phyloP scores from a whole-genome alignment of 495 filamentous ascomycete genomes.

The Tuber borchii region DNA sequence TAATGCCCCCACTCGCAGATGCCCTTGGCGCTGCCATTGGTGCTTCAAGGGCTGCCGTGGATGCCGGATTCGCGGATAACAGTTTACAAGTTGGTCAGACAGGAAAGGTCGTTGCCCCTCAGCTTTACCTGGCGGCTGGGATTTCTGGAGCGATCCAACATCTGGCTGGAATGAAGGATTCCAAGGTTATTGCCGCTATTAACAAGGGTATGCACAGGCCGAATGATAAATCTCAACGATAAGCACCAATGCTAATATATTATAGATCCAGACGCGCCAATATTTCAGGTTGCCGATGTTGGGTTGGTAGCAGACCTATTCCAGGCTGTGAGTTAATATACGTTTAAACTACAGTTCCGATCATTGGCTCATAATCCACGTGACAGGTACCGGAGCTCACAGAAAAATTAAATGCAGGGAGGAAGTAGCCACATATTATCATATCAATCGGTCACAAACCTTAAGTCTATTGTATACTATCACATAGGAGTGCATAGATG shows the following conservation, averaged over 20 bases:
- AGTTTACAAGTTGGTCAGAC: conserved; percentile 97
- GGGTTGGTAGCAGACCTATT: conserved; percentile 93
- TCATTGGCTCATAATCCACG: conserved; percentile 13
- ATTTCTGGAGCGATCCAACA: conserved; percentile 98
- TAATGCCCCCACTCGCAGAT: conserved; percentile 89
- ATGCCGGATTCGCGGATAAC: conserved; percentile 98
- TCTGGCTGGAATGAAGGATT: conserved; percentile 99
- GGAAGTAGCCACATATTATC: conserved; percentile 29
- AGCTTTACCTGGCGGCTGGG: conserved; percentile 89
- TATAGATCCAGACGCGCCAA: conserved; percentile 78
- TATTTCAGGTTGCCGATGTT: conserved; percentile 96
- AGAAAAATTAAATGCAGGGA: conserved; percentile 74
- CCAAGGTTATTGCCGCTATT: conserved; percentile 97
- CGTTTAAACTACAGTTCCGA: not conserved
- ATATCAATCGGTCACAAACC: not conserved
- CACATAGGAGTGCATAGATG: not conserved
- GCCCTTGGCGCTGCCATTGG: conserved; percentile 87
- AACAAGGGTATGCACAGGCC: conserved; percentile 57
- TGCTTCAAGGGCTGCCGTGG: conserved; percentile 88
- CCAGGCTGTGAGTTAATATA: conserved; percentile 54
- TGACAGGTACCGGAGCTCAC: conserved; percentile 73
- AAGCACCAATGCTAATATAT: not conserved
- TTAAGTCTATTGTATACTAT: not conserved
- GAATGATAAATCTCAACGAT: not conserved
- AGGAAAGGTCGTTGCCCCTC: conserved; percentile 93